Conservation (phyloP, 495 filamentous ascomycete species). For the Talaromyces thailandensis region DNA sequence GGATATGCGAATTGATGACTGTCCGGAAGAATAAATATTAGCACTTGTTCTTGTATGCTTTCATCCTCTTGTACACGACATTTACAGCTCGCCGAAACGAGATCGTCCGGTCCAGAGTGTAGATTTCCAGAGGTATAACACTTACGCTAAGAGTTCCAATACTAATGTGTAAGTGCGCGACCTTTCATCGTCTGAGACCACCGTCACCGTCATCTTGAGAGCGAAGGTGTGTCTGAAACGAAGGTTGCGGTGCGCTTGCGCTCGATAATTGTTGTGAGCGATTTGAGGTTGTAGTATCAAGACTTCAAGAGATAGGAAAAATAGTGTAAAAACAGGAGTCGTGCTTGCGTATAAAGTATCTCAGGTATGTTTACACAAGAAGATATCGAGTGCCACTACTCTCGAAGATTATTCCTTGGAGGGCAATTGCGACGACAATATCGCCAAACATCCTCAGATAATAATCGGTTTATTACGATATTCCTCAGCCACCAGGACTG, state of each 20-base stretch:
- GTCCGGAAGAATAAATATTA: neutral
- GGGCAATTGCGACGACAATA: neutral
- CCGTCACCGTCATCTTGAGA: conserved; percentile 35
- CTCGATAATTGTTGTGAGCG: neutral
- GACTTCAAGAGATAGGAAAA: neutral
- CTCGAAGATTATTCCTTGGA: neutral
- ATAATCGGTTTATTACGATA: neutral
- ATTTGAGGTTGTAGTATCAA: neutral
- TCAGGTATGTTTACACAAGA: neutral
- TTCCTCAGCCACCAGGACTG: neutral
- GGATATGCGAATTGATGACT: neutral
- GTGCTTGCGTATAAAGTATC: neutral
- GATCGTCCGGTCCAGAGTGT: neutral
- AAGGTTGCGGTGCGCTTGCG: neutral
- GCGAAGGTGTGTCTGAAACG: neutral
- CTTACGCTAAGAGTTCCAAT: conserved; percentile 86
- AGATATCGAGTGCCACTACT: neutral
- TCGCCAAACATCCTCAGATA: neutral
- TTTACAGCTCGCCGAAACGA: neutral
- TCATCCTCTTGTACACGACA: neutral
- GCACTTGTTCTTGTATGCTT: neutral
- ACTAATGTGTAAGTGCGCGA: conserved; percentile 95
- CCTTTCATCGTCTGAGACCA: conserved; percentile 97
- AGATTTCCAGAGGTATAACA: neutral
- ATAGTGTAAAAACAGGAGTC: neutral